phyloP scores from a whole-genome alignment of 805 yeast species.

The Starmerella etchellsii region DNA sequence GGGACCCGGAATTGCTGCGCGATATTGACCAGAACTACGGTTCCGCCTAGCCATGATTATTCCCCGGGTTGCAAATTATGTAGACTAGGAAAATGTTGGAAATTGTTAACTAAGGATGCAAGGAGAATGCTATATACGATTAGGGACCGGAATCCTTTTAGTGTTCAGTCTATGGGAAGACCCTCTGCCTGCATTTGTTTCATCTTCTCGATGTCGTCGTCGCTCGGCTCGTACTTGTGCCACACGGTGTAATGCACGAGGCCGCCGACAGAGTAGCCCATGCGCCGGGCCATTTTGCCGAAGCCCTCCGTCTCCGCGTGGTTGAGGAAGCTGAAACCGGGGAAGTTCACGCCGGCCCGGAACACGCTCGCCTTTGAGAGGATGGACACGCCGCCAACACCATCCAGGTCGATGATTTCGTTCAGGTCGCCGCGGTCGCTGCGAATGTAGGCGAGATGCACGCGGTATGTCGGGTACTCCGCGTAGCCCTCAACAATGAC shows the following conservation, averaged over 20 bases:
- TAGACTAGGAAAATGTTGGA: no score
- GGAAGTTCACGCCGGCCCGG: slow-evolving; percentile 79
- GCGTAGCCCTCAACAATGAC: slow-evolving; percentile 98
- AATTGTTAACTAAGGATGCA: no score
- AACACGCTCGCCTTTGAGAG: slow-evolving; percentile 75
- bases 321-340: slow-evolving; percentile 86
- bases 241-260: slow-evolving; percentile 90
- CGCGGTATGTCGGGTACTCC: slow-evolving; percentile 96
- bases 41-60: no score
- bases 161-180: slow-evolving; percentile 18
- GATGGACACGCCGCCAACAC: slow-evolving; percentile 93
- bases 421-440: slow-evolving; percentile 73
- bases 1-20: no score
- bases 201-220: slow-evolving; percentile 68
- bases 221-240: slow-evolving; percentile 93
- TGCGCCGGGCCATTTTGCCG: slow-evolving; percentile 72
- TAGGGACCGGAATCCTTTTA: no score
- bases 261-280: slow-evolving; percentile 81
- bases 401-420: slow-evolving; percentile 81
- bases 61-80: no score
- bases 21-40: no score
- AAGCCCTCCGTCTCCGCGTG: slow-evolving; percentile 98
- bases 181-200: slow-evolving; percentile 28
- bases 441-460: slow-evolving; percentile 84
- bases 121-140: no score